phyloP scores from a whole-genome alignment of 257 asterid species.

The Echium plantagineum region DNA sequence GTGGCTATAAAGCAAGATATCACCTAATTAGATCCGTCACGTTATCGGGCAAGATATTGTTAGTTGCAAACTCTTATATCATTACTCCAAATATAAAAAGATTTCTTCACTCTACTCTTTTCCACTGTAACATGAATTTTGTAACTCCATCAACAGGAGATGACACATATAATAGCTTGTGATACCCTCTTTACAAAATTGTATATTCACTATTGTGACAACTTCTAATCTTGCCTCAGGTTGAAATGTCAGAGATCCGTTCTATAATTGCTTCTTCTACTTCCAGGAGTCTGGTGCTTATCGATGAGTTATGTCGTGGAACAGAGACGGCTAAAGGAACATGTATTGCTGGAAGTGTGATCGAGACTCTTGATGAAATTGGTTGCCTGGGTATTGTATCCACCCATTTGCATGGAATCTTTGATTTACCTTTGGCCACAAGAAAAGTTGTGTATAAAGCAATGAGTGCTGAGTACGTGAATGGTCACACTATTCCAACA shows the following conservation, averaged over 20 bases:
- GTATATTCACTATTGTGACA: not conserved
- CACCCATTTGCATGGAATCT: constrained; percentile 92
- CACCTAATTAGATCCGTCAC: no score
- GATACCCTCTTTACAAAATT: no score
- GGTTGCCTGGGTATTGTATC: constrained; percentile 82
- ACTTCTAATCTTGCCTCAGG: constrained; percentile 31
- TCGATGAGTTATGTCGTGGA: constrained; percentile 95
- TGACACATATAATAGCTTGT: no score
- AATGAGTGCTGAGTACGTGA: constrained; percentile 59
- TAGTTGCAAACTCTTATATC: no score
- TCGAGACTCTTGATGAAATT: constrained; percentile 62
- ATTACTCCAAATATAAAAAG: no score
- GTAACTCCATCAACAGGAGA: no score
- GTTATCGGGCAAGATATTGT: no score
- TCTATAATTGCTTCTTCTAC: constrained; percentile 62
- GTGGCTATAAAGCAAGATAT: no score
- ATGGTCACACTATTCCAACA: constrained; percentile 62
- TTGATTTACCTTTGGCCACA: constrained; percentile 56
- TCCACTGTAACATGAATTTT: no score
- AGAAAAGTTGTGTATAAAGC: constrained; percentile 54
- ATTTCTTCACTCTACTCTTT: no score
- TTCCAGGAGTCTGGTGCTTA: constrained; percentile 80
- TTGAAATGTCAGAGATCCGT: constrained; percentile 96
- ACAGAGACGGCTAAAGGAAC: constrained; percentile 98
- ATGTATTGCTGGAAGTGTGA: constrained; percentile 91